Conservation (phyloP, 1,139 yeast genomes). For the Zygotorulaspora mrakii region DNA sequence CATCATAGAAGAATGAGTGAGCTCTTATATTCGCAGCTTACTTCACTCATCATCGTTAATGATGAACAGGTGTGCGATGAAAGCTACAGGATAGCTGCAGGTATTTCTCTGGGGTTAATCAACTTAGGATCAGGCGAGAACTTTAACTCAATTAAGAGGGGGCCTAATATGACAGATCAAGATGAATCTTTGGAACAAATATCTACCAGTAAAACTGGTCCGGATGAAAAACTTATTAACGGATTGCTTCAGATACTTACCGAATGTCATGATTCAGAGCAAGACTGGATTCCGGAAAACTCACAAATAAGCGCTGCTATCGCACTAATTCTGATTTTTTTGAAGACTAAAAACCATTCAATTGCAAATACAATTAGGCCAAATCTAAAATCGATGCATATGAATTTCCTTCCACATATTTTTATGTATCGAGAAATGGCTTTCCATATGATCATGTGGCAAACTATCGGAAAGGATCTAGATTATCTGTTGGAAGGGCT, state of each 20-base stretch:
- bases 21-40: conserved; percentile 64
- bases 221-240: conserved; percentile 68
- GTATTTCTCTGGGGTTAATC: conserved; percentile 82
- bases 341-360: conserved; percentile 58
- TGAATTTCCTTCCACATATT: conserved; percentile 72
- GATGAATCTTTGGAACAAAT: conserved; percentile 7
- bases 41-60: conserved; percentile 53
- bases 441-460: conserved; percentile 76
- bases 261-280: conserved; percentile 66
- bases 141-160: conserved; percentile 1
- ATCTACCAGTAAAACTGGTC: conserved; percentile 10
- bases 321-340: conserved; percentile 70
- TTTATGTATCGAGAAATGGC: conserved; percentile 67
- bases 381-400: conserved; percentile 34
- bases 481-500: conserved; percentile 53
- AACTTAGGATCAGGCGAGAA: conserved; percentile 67
- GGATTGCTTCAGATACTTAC: conserved; percentile 57
- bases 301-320: conserved; percentile 78
- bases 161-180: conserved; percentile 6
- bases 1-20: conserved; percentile 89
- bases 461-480: conserved; percentile 47
- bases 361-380: conserved; percentile 45
- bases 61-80: conserved; percentile 57
- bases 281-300: conserved; percentile 60
- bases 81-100: conserved; percentile 84